These are phyloP conservation scores for Apiotrichum mycotoxinovorans DNA, from an alignment of 1,284 basidiomycete species.

Conservation along the genomic window DNA sequence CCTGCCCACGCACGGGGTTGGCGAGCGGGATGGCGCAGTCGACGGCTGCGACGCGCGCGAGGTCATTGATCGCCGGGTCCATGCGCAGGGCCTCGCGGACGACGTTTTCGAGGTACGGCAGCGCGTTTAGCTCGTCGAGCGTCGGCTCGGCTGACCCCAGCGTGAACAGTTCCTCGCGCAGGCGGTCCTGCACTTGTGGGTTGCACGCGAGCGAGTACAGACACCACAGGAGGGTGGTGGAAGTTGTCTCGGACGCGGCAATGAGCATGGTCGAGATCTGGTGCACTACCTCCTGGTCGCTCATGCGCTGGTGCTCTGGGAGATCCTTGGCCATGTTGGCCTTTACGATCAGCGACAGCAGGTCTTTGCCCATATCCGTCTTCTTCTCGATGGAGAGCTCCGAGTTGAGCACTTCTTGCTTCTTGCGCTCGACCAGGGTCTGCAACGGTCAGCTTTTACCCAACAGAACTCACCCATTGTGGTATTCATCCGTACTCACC, in stretches of 20 bases:
- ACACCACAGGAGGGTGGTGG: slow-evolving; percentile 67
- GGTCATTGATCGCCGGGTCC: slow-evolving; percentile 60
- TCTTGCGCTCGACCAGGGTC: slow-evolving; percentile 57
- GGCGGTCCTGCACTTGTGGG: slow-evolving; percentile 56
- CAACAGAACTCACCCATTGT: no score
- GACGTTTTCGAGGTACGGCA: slow-evolving; percentile 61
- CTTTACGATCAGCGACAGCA: slow-evolving; percentile 52
- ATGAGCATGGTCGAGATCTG: slow-evolving; percentile 69
- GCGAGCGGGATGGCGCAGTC: slow-evolving; percentile 62
- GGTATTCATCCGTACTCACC: neutral
- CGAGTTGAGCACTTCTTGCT: slow-evolving; percentile 33
- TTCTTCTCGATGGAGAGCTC: slow-evolving; percentile 42
- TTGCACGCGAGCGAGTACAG: slow-evolving; percentile 63
- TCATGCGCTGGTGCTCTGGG: slow-evolving; percentile 57
- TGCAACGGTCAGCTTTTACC: slow-evolving; percentile 31
- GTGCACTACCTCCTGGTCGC: slow-evolving; percentile 63
- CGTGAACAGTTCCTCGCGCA: slow-evolving; percentile 57
- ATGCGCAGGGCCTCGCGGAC: slow-evolving; percentile 66
- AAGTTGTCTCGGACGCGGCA: slow-evolving; percentile 71
- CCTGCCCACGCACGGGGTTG: slow-evolving; percentile 44
- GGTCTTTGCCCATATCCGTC: slow-evolving; percentile 52
- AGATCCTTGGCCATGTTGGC: slow-evolving; percentile 61
- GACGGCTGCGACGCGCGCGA: slow-evolving; percentile 48
- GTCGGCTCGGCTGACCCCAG: slow-evolving; percentile 44
- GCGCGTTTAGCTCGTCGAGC: slow-evolving; percentile 48